Evolutionary conservation across 345 rosid species (phyloP), one percentile per base, ranked within the genome.

Genomic region (Hibiscus mutabilis): DNA sequence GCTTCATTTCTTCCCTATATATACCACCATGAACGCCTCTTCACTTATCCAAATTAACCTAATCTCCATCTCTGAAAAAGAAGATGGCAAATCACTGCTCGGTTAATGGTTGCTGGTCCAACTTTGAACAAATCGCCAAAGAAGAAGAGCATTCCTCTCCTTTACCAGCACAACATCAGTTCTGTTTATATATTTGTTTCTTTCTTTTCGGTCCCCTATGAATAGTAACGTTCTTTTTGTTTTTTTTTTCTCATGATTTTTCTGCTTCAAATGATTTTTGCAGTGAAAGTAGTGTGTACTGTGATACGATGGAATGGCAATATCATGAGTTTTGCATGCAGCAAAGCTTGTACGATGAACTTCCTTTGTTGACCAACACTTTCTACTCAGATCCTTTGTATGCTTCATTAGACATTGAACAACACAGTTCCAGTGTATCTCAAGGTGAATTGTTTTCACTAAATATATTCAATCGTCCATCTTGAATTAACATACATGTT

Each of bases 401-500:
- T 68, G 11, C 66, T 44, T 61, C 83, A 0, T 66, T 71, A 40
- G 80, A 78, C 71, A 49, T 77, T 60, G 78, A 73, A 67, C 22
- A 74, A 42, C 35, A 31, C 35, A 47, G 22, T 53, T 68, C 79
- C 19, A 44, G 10, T 15, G 16, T 59, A 3, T 24, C 69, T 46
- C 79, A 75, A 82, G 88, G 88, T 86, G 35, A 21, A 11, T 11
- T 14, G 2, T 53, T 19, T 18, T 53, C 24, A 2, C 18, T 9
- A 6, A 6, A 37, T 37, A 37, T 9, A 0, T 37, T 37, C 42
- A 8, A 53, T 37, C 42, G 2, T 53, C 24, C 7, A 19, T 53
- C 24, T 53, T 53, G n/a, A 4, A 49, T 19, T 22, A 56, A 56
- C 24, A 25, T 52, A 14, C 57, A 12, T 57, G 27, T 13, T 13